Conservation (phyloP, 345 rosid species). For the Populus ilicifolia region DNA sequence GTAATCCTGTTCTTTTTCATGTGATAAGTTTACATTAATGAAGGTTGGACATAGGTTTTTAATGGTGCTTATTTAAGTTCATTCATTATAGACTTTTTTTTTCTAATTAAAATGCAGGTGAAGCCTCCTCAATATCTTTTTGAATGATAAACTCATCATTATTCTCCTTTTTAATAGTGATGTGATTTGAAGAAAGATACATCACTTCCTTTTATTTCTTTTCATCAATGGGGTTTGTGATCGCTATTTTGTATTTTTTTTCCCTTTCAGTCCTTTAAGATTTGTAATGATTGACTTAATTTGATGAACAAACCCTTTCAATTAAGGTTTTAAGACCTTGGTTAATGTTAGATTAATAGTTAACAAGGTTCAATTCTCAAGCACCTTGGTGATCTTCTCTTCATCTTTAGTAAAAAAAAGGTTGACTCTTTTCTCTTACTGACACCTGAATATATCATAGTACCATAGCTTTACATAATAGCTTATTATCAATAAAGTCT, state of each 20-base stretch:
- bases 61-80: too few relatives aligned
- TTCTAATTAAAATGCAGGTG: rapidly evolving
- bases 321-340: neutral
- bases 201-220: neutral
- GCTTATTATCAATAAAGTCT: neutral
- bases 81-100: too few relatives aligned
- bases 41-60: too few relatives aligned
- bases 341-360: neutral
- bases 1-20: too few relatives aligned
- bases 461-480: too few relatives aligned
- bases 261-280: neutral
- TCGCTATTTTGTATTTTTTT: neutral
- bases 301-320: neutral
- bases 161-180: neutral
- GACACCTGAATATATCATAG: neutral
- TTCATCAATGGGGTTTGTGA: neutral
- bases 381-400: rapidly evolving
- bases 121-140: neutral
- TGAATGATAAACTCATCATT: neutral
- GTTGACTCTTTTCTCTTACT: rapidly evolving
- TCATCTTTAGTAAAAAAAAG: neutral
- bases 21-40: too few relatives aligned
- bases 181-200: neutral
- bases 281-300: neutral
- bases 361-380: neutral